Evolutionary conservation across 176 grass and related monocot genomes (phyloP), one percentile per base, ranked within the genome.

Genomic region (Aegilops sharonensis): DNA sequence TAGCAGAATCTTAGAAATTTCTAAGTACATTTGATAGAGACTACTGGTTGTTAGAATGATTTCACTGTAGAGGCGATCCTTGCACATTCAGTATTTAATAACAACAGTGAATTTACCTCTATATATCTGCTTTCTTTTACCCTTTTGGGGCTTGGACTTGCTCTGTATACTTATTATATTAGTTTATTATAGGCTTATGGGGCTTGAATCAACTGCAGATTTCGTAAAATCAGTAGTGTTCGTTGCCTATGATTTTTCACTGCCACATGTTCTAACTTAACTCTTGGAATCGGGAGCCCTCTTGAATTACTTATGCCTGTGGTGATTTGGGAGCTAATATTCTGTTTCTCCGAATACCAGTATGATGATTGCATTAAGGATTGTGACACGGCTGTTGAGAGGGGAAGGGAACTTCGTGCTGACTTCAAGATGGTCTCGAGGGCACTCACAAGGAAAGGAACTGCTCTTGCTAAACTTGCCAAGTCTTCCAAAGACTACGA

Each of bases 401-500:
- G 94, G 83, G 97, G 94, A 73, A 96, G 97, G 85, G 97, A 99
- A 32, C 97, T 99, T 78, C 94, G 83, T 78, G 84, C 92, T 83
- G 97, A 99, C 87, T 99, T 92, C 89, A 99, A 99, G 86, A 96
- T 99, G 94, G 61, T 99, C 34, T 84, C 97, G 72, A 94, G 92
- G 80, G 97, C 97, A 77, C 85, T 99, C 23, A 99, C 97, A 42
- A 96, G 97, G 86, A 99, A 99, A 94, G 97, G 97, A 81, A 99
- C 94, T 25, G 97, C 97, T 35, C 87, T 96, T 27, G 87, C 64
- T 11, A 99, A 99, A 81, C 90, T 96, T 24, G 89, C 97, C 11
- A 96, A 96, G 87, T 48, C 9, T 68, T 99, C 97, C 11, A 99
- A 96, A 56, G 97, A 96, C 69, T 99, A 83, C 25, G 97, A 99